Conservation (phyloP, 2,329 filamentous ascomycete genomes). For the Fusarium citri region DNA sequence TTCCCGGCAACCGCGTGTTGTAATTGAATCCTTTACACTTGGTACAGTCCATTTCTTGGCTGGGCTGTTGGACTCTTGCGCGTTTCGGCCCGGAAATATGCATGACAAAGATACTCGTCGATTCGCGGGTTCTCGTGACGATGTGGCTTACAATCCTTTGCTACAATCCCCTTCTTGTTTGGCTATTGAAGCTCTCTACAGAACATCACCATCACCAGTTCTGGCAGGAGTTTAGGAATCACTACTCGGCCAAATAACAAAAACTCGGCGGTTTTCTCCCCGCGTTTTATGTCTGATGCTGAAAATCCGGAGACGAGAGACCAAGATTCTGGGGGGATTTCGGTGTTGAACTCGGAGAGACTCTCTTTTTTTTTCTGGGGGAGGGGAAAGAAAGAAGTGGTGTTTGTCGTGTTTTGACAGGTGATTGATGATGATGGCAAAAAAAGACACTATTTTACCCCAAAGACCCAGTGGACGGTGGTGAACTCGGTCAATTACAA, state of each 20-base stretch:
- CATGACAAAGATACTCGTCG: slow-evolving; percentile 33
- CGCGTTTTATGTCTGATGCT: slow-evolving; percentile 7
- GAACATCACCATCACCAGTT: neutral
- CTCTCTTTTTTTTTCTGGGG: slow-evolving; percentile 37
- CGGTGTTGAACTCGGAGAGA: slow-evolving; percentile 43
- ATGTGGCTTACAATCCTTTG: slow-evolving; percentile 12
- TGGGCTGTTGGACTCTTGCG: slow-evolving; percentile 9
- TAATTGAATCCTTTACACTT: neutral
- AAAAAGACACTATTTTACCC: slow-evolving; percentile 15
- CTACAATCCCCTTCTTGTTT: too few relatives aligned
- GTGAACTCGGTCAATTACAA: slow-evolving; percentile 47
- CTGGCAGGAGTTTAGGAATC: neutral
- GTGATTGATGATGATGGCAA: neutral
- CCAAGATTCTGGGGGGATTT: slow-evolving; percentile 37
- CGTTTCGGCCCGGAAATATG: slow-evolving; percentile 46
- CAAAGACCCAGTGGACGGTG: slow-evolving; percentile 26
- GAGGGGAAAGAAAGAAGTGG: slow-evolving; percentile 4
- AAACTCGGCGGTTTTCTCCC: slow-evolving; percentile 30
- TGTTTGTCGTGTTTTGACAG: slow-evolving; percentile 8
- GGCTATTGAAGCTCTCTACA: neutral
- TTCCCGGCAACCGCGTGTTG: slow-evolving; percentile 13
- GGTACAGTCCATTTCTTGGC: slow-evolving; percentile 1
- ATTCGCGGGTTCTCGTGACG: slow-evolving; percentile 39
- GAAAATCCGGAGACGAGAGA: slow-evolving; percentile 26
- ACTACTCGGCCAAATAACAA: slow-evolving; percentile 14